Evolutionary conservation across 352 stramenopile species (phyloP), one percentile per base, ranked within the genome.

Genomic region (Phytophthora boehmeriae): DNA sequence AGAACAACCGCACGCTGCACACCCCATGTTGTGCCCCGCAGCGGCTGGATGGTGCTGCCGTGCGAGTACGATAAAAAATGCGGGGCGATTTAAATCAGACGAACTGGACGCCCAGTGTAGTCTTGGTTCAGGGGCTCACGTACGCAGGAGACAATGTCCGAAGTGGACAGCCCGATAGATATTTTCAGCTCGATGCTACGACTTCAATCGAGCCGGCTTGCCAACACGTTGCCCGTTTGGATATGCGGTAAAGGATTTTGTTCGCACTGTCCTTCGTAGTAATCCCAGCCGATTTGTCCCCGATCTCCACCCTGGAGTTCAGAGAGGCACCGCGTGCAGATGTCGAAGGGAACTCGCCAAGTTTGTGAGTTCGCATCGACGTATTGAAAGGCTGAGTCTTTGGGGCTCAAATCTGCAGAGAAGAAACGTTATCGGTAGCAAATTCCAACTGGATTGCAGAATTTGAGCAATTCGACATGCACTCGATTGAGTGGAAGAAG

Each of bases 251-350:
- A 30, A 30, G 25, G 25, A 3, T 6, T 6, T 30, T 30, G 27
- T 16, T 16, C 14, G 20, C 32, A 39, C 34, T 39, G 9, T 17
- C 34, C 34, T 3, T 2, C 5, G 10, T 47, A 32, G 50, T 41
- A 38, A 41, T 57, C 50, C 50, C 50, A 49, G 50, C 38, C n/a
- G 50, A 58, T 58, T 58, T 58, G 38, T 19, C 36, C 8, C 19
- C 25, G 25, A 30, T 30, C 6, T 28, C 48, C 27, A 17, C 30
- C 44, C 35, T 36, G 20, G 35, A n/a, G n/a, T n/a, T n/a, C n/a
- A n/a, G n/a, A n/a, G n/a, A 19, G 20, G 36, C 16, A 41, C 50
- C 36, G 50, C 25, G 22, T 6, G 3, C 45, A 52, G 27, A 52
- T 27, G 2, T 11, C 10, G 14, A 39, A 30, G 25, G 34, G 34